A percentile compares a stretch with the other conserved stretches of the same genome.
Conservation (phyloP, 176 grass and related monocot species). For the Triticum timopheevii region DNA sequence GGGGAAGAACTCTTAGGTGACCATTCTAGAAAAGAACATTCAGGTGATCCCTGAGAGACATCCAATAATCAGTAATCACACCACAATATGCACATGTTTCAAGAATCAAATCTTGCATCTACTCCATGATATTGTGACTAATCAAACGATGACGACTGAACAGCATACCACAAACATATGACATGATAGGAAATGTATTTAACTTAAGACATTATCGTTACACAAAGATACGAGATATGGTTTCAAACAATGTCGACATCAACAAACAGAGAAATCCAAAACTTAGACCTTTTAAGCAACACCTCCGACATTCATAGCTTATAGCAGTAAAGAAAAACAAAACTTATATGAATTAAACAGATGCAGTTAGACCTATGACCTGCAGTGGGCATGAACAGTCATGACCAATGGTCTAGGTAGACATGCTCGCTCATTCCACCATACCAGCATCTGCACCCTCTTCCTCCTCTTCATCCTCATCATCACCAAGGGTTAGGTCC, state of each 20-base stretch:
- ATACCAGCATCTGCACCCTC: slow-evolving; percentile 18
- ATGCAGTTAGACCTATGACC: slow-evolving; percentile 21
- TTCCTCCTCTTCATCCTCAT: slow-evolving; percentile 29
- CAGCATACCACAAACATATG: neutral
- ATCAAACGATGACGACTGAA: neutral
- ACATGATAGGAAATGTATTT: neutral
- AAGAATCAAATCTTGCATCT: neutral
- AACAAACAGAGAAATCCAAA: neutral
- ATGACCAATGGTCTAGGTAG: neutral
- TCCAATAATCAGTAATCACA: neutral
- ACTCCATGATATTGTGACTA: neutral
- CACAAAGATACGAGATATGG: neutral
- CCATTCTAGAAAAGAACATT: neutral
- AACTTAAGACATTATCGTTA: neutral
- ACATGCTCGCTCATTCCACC: slow-evolving; percentile 37
- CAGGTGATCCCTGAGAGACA: neutral
- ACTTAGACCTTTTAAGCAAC: slow-evolving; percentile 20
- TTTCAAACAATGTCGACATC: neutral
- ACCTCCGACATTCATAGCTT: neutral
- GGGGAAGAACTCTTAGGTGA: neutral
- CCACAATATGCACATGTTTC: neutral
- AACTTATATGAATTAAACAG: slow-evolving; percentile 24
- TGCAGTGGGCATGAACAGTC: neutral
- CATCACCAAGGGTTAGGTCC: slow-evolving; percentile 59
- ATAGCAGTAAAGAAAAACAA: neutral